These are phyloP conservation scores for Haemoproteus tartakovskyi DNA, from an alignment of 169 alveolate genomes.

Conservation along the genomic window DNA sequence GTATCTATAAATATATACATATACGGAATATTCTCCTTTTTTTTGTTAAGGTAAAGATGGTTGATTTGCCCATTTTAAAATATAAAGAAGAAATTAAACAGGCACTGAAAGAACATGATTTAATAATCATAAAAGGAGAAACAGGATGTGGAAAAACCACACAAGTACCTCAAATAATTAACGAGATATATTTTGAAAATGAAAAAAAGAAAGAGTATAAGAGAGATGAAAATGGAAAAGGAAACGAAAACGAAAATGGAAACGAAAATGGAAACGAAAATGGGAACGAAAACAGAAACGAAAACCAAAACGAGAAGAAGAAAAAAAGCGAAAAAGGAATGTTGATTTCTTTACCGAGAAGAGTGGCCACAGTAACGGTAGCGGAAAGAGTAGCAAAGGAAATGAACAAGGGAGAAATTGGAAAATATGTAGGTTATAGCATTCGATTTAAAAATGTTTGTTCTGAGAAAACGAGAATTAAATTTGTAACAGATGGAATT, in stretches of 20 bases:
- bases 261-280: conserved; percentile 62
- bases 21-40: too few species aligned
- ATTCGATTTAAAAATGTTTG: conserved; percentile 98
- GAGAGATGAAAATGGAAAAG: conserved; percentile 67
- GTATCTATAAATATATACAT: too few species aligned
- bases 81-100: conserved; percentile 92
- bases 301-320: too few species aligned
- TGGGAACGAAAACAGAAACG: conserved; percentile 28
- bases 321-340: too few species aligned
- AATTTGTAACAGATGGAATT: conserved; percentile 99
- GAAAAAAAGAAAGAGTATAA: conserved; percentile 62
- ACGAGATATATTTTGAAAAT: conserved; percentile 89
- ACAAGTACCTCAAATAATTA: conserved; percentile 93
- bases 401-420: conserved; percentile 95
- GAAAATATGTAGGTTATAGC: conserved; percentile 95
- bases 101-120: conserved; percentile 87
- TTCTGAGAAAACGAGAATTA: conserved; percentile 91
- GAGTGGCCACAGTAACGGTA: conserved; percentile 99
- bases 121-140: conserved; percentile 95
- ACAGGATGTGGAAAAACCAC: conserved; percentile 99
- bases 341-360: too few species aligned
- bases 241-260: conserved; percentile 60
- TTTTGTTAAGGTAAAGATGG: too few species aligned
- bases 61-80: conserved; percentile 84
- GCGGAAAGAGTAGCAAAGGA: conserved; percentile 99